Percentiles rank a stretch among this genome's conserved stretches.
phyloP scores from a whole-genome alignment of 345 rosid species.

The Raphanus sativus region DNA sequence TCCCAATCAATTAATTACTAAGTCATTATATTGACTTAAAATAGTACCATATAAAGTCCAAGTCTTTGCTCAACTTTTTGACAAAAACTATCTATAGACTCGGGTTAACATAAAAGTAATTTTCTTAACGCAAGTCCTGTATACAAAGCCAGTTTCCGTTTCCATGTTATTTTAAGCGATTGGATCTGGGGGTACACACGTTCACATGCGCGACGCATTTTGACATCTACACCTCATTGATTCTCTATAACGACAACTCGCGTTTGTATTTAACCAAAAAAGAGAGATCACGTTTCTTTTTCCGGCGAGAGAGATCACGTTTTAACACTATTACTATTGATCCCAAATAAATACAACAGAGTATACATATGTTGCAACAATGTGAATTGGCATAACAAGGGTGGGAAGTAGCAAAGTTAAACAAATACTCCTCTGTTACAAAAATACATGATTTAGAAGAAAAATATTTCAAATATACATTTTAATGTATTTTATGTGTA shows the following conservation, averaged over 20 bases:
- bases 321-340: neutral
- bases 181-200: neutral
- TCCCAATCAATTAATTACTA: neutral
- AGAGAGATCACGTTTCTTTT: neutral
- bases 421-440: neutral
- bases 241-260: neutral
- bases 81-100: neutral
- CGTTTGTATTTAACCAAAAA: neutral
- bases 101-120: neutral
- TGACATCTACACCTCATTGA: neutral
- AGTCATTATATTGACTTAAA: slow-evolving; percentile 27
- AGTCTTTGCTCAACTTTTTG: slow-evolving; percentile 10
- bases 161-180: neutral
- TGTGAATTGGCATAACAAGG: neutral
- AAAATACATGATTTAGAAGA: neutral
- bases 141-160: neutral
- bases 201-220: neutral
- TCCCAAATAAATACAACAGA: neutral
- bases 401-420: neutral
- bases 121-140: neutral
- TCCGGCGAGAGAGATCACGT: neutral
- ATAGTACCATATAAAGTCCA: neutral
- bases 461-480: too few relatives aligned
- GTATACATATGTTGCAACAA: neutral
- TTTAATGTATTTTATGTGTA: too few relatives aligned